Evolutionary conservation across 2,329 filamentous ascomycete species (phyloP).

Genomic region (Colletotrichum sansevieriae): DNA sequence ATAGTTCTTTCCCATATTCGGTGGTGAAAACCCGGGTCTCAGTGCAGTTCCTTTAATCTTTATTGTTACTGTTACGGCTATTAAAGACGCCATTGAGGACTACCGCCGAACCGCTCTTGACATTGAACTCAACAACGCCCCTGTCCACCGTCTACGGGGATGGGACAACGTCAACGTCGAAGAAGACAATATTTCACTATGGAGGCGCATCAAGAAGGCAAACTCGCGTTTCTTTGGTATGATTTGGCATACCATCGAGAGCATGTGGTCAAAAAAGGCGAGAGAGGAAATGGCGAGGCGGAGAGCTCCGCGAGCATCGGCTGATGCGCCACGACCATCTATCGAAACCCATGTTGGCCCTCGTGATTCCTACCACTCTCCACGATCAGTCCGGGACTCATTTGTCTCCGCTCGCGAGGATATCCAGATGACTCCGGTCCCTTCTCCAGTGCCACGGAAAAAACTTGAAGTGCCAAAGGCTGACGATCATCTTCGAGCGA

Average conservation of each 20-base stretch:
- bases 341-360: constrained; percentile 69
- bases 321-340: constrained; percentile 66
- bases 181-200: constrained; percentile 85
- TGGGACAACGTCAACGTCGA: constrained; percentile 95
- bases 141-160: constrained; percentile 87
- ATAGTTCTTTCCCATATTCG: constrained; percentile 97
- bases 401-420: constrained; percentile 72
- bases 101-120: constrained; percentile 92
- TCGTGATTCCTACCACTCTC: constrained; percentile 65
- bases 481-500: constrained; percentile 50
- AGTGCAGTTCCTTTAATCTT: constrained; percentile 93
- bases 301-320: constrained; percentile 55
- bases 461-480: constrained; percentile 55
- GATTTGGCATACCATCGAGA: constrained; percentile 62
- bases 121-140: constrained; percentile 94
- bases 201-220: constrained; percentile 93
- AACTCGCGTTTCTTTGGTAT: constrained; percentile 72
- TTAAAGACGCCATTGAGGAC: constrained; percentile 97
- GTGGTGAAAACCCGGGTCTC: constrained; percentile 88
- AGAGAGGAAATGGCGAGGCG: constrained; percentile 62
- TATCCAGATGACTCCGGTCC: constrained; percentile 96
- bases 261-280: constrained; percentile 65
- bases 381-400: constrained; percentile 57
- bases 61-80: constrained; percentile 87
- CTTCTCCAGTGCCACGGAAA: constrained; percentile 75